Evolutionary conservation across 495 filamentous ascomycete genomes (phyloP).

Genomic region (Bryoglossum gracile): DNA sequence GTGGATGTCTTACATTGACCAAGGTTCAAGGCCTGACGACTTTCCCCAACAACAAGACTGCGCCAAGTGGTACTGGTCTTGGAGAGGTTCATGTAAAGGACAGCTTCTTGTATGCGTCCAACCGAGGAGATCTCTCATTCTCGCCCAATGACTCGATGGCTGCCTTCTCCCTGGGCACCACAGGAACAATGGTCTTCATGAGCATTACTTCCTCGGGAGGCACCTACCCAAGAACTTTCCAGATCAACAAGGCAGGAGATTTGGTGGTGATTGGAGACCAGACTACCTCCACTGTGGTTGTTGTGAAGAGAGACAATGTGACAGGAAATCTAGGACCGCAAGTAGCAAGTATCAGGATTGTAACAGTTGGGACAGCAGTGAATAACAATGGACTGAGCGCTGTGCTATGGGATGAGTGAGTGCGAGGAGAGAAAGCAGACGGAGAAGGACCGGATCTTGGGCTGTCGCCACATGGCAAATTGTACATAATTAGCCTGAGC

Average conservation of each 20-base stretch:
- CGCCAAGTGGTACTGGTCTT: conserved; percentile 38
- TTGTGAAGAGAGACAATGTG: conserved; percentile 48
- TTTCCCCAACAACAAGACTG: conserved; percentile 30
- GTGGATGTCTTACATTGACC: conserved; percentile 39
- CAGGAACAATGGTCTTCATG: conserved; percentile 43
- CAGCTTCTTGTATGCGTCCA: conserved; percentile 35
- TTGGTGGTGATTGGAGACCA: conserved; percentile 56
- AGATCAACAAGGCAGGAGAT: conserved; percentile 54
- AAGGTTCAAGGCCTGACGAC: conserved; percentile 37
- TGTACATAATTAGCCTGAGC: too few relatives aligned
- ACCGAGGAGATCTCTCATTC: conserved; percentile 35
- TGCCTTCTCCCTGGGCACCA: conserved; percentile 35
- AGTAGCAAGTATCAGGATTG: conserved; percentile 16
- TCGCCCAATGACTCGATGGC: conserved; percentile 28
- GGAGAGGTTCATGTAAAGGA: conserved; percentile 57
- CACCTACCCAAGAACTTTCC: conserved; percentile 53
- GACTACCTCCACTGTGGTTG: conserved; percentile 47
- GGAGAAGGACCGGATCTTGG: background rate
- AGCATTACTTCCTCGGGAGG: conserved; percentile 50
- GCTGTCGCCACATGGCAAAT: too few relatives aligned
- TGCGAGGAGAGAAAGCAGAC: background rate
- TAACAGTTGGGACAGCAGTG: conserved; percentile 3
- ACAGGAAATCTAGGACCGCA: conserved; percentile 42
- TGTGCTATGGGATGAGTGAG: conserved; percentile 19
- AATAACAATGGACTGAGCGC: conserved; percentile 18